A percentile compares a stretch with the other conserved stretches of the same genome.
Conservation (phyloP, 257 asterid genomes). For the Solanum bulbocastanum region DNA sequence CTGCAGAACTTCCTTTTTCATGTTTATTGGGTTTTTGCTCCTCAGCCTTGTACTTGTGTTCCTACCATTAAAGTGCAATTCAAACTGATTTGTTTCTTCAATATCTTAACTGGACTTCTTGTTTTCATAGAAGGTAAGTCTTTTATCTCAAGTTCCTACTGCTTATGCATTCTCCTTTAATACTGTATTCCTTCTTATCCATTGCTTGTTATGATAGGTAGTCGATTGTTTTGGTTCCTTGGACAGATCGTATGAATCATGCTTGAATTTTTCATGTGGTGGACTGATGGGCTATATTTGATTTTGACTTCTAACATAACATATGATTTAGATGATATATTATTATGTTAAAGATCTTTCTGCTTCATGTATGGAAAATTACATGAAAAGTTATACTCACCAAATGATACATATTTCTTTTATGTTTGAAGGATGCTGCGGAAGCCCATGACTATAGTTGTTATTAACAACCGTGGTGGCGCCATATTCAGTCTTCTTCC, state of each 20-base stretch:
- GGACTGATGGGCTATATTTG: not conserved
- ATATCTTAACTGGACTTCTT: not conserved
- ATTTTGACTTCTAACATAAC: not conserved
- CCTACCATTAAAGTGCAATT: not conserved
- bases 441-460: constrained; percentile 79
- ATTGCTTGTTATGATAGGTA: not conserved
- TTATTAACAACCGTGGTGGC: constrained; percentile 90
- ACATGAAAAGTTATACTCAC: not conserved
- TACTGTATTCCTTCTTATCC: not conserved
- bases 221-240: not conserved
- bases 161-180: not conserved
- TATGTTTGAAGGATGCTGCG: constrained; percentile 43
- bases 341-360: not conserved
- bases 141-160: not conserved
- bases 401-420: not conserved
- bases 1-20: not conserved
- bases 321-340: not conserved
- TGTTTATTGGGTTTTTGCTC: not conserved
- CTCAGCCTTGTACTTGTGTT: not conserved
- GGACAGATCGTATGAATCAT: not conserved
- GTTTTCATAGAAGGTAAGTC: not conserved
- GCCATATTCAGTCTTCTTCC: constrained; percentile 97
- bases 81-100: not conserved
- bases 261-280: not conserved
- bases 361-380: not conserved